Conservation (phyloP, 352 stramenopile species). For the Pythium dissotocum region DNA sequence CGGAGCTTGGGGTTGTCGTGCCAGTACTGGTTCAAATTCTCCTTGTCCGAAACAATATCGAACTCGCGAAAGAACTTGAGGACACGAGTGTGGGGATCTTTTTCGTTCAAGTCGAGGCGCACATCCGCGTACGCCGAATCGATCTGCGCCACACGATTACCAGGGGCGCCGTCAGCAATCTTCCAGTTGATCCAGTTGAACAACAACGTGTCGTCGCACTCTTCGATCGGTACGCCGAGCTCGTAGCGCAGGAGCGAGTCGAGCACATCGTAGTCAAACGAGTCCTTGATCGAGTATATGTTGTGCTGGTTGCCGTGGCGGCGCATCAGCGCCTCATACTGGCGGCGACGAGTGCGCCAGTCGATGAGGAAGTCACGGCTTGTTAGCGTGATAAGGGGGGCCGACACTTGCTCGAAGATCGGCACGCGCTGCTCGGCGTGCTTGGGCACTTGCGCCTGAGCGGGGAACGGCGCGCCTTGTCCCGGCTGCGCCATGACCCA, state of each 20-base stretch:
- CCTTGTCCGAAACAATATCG: not conserved
- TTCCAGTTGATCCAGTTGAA: not conserved
- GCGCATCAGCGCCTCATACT: too few species aligned
- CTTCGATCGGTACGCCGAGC: not conserved
- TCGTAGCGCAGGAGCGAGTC: not conserved
- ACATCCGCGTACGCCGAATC: not conserved
- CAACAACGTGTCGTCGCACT: not conserved
- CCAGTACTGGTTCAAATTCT: not conserved
- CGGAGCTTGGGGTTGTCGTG: not conserved
- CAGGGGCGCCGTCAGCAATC: not conserved
- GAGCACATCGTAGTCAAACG: not conserved
- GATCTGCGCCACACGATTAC: not conserved
- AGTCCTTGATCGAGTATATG: not conserved
- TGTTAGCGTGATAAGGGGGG: not conserved
- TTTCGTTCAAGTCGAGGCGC: not conserved
- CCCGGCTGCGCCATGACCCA: not conserved
- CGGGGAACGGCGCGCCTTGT: not conserved
- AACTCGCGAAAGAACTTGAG: not conserved
- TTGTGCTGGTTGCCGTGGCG: not conserved
- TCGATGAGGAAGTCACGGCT: too few species aligned
- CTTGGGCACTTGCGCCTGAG: not conserved
- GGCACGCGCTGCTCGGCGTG: not conserved
- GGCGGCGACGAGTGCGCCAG: not conserved
- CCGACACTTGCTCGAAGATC: not conserved
- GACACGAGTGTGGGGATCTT: not conserved